Evolutionary conservation across 2,329 filamentous ascomycete species (phyloP).

Genomic region (Zasmidium angulare): DNA sequence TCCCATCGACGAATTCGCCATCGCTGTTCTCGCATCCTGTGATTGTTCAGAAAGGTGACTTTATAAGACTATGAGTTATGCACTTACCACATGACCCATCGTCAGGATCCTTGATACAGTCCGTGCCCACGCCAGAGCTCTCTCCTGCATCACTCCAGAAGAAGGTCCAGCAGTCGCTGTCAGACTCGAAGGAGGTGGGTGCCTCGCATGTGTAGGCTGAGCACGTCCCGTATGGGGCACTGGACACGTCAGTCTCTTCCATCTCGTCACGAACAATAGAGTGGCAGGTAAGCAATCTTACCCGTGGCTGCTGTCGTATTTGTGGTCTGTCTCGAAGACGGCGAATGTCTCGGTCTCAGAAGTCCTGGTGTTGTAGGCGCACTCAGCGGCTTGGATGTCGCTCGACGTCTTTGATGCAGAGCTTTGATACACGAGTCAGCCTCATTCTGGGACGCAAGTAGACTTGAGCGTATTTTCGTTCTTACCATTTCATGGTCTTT

Average conservation of each 20-base stretch:
- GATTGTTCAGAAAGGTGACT: too few species aligned
- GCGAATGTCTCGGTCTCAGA: constrained; percentile 41
- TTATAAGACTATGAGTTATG: too few species aligned
- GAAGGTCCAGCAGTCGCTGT: constrained; percentile 46
- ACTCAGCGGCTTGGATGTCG: constrained; percentile 46
- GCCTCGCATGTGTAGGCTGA: constrained; percentile 44
- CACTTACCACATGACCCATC: constrained; percentile 42
- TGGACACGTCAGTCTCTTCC: neutral
- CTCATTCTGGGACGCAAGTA: neutral
- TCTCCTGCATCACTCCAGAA: constrained; percentile 35
- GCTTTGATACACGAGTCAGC: constrained; percentile 13
- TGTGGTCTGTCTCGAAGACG: constrained; percentile 46
- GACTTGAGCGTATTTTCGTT: neutral
- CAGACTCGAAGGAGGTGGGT: constrained; percentile 24
- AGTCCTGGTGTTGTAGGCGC: constrained; percentile 43
- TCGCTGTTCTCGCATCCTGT: constrained; percentile 46
- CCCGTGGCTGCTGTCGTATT: constrained; percentile 46
- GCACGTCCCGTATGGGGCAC: constrained; percentile 51
- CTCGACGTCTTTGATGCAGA: constrained; percentile 34
- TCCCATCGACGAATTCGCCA: constrained; percentile 39
- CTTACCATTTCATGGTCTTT: constrained; percentile 25
- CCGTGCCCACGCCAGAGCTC: constrained; percentile 34
- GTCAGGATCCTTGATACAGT: constrained; percentile 42
- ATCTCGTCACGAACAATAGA: neutral
- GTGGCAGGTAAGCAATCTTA: neutral